These are phyloP conservation scores for Discostella pseudostelligera DNA, from an alignment of 108 stramenopile genomes.

Conservation along the genomic window DNA sequence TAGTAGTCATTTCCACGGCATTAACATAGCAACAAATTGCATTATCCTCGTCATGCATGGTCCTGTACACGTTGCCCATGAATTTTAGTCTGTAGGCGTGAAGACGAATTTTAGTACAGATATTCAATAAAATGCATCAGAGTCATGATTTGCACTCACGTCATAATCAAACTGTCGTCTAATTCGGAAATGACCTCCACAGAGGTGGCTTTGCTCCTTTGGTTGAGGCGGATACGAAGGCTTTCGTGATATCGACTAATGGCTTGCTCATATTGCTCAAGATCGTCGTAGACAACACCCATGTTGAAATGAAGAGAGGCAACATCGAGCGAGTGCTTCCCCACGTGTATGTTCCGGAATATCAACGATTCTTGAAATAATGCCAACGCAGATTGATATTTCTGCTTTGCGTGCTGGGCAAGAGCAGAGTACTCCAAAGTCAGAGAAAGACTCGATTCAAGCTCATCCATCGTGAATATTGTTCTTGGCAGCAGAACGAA, in stretches of 20 bases:
- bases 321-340: slow-evolving; percentile 43
- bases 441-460: slow-evolving; percentile 33
- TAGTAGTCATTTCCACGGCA: slow-evolving; percentile 24
- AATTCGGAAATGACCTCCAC: slow-evolving; percentile 9
- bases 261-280: slow-evolving; percentile 33
- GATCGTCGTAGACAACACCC: slow-evolving; percentile 50
- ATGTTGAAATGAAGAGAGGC: slow-evolving; percentile 51
- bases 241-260: slow-evolving; percentile 47
- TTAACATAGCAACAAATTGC: slow-evolving; percentile 46
- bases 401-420: slow-evolving; percentile 27
- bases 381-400: slow-evolving; percentile 35
- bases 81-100: slow-evolving; percentile 22
- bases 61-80: slow-evolving; percentile 42
- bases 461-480: slow-evolving; percentile 18
- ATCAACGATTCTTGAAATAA: slow-evolving; percentile 49
- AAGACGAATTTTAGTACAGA: not conserved
- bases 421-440: slow-evolving; percentile 43
- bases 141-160: slow-evolving; percentile 4
- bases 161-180: slow-evolving; percentile 32
- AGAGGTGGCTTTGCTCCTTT: slow-evolving; percentile 24
- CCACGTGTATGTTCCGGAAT: slow-evolving; percentile 39
- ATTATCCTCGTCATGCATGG: slow-evolving; percentile 24
- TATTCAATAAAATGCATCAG: not conserved
- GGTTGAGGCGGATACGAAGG: slow-evolving; percentile 42
- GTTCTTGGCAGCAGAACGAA: slow-evolving; percentile 17